phyloP scores from a whole-genome alignment of 2,329 filamentous ascomycete species.

The Mycogone perniciosa region DNA sequence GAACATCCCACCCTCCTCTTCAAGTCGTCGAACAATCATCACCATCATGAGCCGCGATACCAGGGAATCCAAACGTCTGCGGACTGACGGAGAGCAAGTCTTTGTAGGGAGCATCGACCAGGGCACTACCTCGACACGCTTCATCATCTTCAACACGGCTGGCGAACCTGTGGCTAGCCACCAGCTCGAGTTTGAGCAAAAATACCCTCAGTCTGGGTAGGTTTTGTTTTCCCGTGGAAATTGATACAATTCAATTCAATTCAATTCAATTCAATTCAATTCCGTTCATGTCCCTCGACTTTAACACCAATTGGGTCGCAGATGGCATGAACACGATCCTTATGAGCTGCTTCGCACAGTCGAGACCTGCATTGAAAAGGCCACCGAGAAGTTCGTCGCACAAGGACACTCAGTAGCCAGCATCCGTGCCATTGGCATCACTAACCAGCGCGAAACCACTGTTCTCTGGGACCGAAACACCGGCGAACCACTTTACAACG shows the following conservation, averaged over 20 bases:
- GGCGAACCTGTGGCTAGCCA: constrained; percentile 76
- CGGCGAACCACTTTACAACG: constrained; percentile 74
- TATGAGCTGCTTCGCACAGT: constrained; percentile 69
- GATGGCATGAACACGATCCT: constrained; percentile 88
- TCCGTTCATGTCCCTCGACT: neutral
- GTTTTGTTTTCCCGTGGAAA: constrained; percentile 24
- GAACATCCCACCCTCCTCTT: neutral
- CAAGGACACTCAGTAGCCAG: constrained; percentile 60
- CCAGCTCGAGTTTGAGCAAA: constrained; percentile 80
- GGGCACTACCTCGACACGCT: constrained; percentile 82
- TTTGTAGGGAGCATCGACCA: constrained; percentile 88
- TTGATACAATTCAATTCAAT: neutral
- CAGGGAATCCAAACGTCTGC: neutral
- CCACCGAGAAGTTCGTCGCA: constrained; percentile 63
- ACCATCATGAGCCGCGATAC: constrained; percentile 23
- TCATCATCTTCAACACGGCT: constrained; percentile 79
- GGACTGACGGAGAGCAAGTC: constrained; percentile 35
- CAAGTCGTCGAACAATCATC: constrained; percentile 21
- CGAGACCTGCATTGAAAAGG: constrained; percentile 71
- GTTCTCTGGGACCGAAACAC: constrained; percentile 78
- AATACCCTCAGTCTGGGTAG: constrained; percentile 79
- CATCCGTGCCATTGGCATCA: constrained; percentile 77
- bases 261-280: neutral
- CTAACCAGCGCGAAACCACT: constrained; percentile 85
- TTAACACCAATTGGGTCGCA: constrained; percentile 28